phyloP scores from a whole-genome alignment of 2,329 filamentous ascomycete genomes.

The Claviceps sp. region DNA sequence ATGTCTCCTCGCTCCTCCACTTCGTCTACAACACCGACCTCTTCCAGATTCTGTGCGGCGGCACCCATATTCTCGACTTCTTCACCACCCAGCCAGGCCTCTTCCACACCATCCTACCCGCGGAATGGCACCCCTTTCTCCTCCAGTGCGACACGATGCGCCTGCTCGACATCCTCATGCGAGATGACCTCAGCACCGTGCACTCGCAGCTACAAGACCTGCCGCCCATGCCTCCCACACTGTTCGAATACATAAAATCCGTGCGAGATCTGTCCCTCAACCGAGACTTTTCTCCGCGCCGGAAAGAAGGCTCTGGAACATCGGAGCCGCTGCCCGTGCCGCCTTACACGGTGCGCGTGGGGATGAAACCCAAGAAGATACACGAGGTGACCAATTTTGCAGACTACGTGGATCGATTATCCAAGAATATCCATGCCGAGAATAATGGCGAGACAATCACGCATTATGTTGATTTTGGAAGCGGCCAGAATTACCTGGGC shows the following conservation, averaged over 20 bases:
- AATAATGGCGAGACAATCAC: slow-evolving; percentile 48
- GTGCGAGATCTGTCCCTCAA: slow-evolving; percentile 57
- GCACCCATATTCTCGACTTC: slow-evolving; percentile 95
- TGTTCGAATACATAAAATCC: slow-evolving; percentile 59
- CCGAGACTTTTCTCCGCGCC: slow-evolving; percentile 39
- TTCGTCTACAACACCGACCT: slow-evolving; percentile 64
- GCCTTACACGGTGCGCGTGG: slow-evolving; percentile 61
- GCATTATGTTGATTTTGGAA: slow-evolving; percentile 91
- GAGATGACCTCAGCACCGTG: slow-evolving; percentile 50
- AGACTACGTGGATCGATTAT: slow-evolving; percentile 57
- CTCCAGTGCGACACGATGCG: slow-evolving; percentile 56
- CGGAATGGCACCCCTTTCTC: slow-evolving; percentile 74
- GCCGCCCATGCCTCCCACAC: slow-evolving; percentile 32
- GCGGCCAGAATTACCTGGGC: slow-evolving; percentile 91
- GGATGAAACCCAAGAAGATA: slow-evolving; percentile 92
- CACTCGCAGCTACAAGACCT: slow-evolving; percentile 11
- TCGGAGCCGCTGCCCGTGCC: slow-evolving; percentile 40
- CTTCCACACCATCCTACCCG: slow-evolving; percentile 62
- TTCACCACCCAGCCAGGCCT: slow-evolving; percentile 76
- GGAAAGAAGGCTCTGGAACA: slow-evolving; percentile 15
- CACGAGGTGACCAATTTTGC: slow-evolving; percentile 90
- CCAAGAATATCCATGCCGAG: slow-evolving; percentile 35
- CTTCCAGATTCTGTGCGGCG: slow-evolving; percentile 83
- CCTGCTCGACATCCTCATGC: slow-evolving; percentile 68
- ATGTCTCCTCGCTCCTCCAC: slow-evolving; percentile 62